Conservation (phyloP, 2,329 filamentous ascomycete genomes). For the Neopestalotiopsis sp. region DNA sequence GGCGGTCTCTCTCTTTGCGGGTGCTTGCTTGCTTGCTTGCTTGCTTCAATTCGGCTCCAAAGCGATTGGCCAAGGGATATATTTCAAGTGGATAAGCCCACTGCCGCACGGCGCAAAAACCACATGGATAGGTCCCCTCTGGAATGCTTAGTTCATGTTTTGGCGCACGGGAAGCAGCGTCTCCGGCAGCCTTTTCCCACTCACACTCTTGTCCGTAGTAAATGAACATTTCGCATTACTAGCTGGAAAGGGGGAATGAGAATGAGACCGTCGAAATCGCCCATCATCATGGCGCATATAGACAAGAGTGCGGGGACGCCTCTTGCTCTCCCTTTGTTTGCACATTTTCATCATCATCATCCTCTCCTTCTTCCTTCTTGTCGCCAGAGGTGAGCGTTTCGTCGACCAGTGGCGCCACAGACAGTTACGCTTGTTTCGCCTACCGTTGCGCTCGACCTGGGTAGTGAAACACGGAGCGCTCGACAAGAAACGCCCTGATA, state of each 20-base stretch:
- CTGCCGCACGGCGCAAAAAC: not conserved
- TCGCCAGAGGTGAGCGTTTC: not conserved
- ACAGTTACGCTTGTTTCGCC: not conserved
- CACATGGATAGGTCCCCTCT: not conserved
- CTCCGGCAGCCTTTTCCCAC: slow-evolving; percentile 4
- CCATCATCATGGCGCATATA: not conserved
- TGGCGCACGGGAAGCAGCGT: slow-evolving; percentile 17
- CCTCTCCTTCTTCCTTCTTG: not conserved
- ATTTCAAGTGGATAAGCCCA: not conserved
- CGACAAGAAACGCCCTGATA: slow-evolving; percentile 5
- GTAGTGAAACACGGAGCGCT: slow-evolving; percentile 17
- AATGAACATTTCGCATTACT: not conserved
- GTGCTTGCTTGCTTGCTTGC: not conserved
- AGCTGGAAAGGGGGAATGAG: slow-evolving; percentile 4
- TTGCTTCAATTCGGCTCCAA: not conserved
- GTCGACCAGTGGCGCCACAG: not conserved
- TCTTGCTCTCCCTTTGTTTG: not conserved
- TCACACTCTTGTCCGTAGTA: not conserved
- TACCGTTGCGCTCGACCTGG: not conserved
- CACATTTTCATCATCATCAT: not conserved
- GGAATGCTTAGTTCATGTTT: slow-evolving; percentile 8
- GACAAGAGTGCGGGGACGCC: not conserved
- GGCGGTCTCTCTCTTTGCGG: not conserved
- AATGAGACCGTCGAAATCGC: not conserved
- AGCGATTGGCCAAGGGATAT: not conserved